Evolutionary conservation across 2,329 filamentous ascomycete species (phyloP), one percentile per base, ranked within the genome.

Genomic region (Penicillium sp.): DNA sequence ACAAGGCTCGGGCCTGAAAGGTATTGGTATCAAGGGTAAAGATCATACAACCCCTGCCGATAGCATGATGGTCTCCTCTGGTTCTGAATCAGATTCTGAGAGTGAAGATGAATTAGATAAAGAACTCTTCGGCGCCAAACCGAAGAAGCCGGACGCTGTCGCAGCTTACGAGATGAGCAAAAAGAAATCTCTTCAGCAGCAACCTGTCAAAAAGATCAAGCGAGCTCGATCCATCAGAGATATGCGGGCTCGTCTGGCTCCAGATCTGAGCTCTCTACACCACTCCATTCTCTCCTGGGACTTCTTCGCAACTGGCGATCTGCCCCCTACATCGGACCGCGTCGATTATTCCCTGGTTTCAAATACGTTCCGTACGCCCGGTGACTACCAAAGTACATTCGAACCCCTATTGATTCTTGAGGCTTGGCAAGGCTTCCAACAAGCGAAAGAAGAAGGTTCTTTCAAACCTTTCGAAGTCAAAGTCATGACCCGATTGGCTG

Each of bases 391-490:
- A 70, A 81, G 84, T 55, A 96, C 91, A 0, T 99, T 99, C 72
- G 87, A 95, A 61, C 92, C 93, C 6, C 79, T 99, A 19, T 81
- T 99, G 32, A 85, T 94, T 29, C 87, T 96, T 26, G 94, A 99
- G 77, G 93, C 93, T 29, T 99, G 94, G 94, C 89, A 95, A 68
- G 89, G 90, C 4, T 94, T 99, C 70, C 87, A 95, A 47, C 92
- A 91, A 46, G 84, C 90, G 18, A 92, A 92, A 70, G 91, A 97
- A 66, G 94, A 99, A 72, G 84, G 87, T 44, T 89, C 83, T 18
- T 85, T 86, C 60, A 91, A 88, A 67, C 79, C 90, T 0, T 95
- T 96, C 67, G 90, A 91, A 56, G 85, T 97, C 72, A 95, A 92
- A 67, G 84, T 99, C 49, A 83, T 89, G 46, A 95, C 89, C 66